phyloP scores from a whole-genome alignment of 306 rosid genomes.

The Albizia julibrissin region DNA sequence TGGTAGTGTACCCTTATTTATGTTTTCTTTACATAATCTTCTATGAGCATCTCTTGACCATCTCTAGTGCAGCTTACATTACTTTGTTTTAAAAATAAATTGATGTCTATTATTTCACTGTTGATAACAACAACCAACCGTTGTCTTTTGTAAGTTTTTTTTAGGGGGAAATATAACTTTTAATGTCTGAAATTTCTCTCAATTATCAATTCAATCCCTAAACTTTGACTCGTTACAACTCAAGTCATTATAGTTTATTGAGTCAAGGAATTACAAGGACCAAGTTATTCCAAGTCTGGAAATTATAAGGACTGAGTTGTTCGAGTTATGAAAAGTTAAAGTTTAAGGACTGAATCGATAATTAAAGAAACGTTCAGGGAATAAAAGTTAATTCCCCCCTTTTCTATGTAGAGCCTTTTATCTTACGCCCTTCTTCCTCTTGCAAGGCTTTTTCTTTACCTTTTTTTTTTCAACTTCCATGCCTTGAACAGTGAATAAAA shows the following conservation, averaged over 20 bases:
- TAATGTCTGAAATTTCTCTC: neutral
- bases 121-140: neutral
- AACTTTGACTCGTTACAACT: neutral
- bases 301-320: neutral
- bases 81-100: neutral
- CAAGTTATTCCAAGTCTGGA: neutral
- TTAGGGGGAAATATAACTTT: neutral
- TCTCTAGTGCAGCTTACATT: neutral
- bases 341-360: neutral
- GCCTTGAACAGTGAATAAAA: neutral
- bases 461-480: neutral
- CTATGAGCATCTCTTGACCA: neutral
- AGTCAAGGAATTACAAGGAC: neutral
- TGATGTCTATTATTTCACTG: neutral
- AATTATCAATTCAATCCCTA: no score
- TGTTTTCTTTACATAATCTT: neutral
- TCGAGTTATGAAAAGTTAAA: neutral
- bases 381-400: neutral
- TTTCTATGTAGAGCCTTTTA: neutral
- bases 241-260: neutral
- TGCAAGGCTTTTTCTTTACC: neutral
- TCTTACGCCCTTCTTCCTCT: neutral
- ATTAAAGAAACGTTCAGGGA: neutral
- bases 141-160: neutral
- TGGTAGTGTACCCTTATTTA: constrained; percentile 48